Conservation (phyloP, 257 asterid species). For the Scutellaria galericulata region DNA sequence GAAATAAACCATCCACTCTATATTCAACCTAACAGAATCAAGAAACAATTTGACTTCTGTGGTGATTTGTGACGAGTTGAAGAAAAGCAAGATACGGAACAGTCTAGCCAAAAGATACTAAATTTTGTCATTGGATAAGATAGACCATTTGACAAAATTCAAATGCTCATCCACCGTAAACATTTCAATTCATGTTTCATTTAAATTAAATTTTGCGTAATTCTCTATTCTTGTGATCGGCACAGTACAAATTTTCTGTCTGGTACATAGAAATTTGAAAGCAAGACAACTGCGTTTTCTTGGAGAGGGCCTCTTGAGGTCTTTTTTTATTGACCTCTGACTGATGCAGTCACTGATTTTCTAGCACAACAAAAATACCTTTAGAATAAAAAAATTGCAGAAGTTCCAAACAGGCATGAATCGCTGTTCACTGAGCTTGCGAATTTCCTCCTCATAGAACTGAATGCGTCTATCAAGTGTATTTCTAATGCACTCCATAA, state of each 20-base stretch:
- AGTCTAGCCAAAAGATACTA: constrained; percentile 6
- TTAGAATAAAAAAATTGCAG: constrained; percentile 91
- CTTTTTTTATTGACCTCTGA: constrained; percentile 10
- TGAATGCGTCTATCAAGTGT: constrained; percentile 92
- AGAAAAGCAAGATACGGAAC: constrained; percentile 20
- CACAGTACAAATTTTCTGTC: not conserved
- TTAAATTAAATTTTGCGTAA: not conserved
- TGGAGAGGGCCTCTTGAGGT: not conserved
- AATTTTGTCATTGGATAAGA: not conserved
- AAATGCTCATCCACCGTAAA: not conserved
- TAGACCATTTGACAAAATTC: not conserved
- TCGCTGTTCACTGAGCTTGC: constrained; percentile 97
- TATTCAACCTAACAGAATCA: constrained; percentile 16
- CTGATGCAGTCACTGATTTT: not conserved
- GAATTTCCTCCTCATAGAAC: constrained; percentile 96
- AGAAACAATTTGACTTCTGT: constrained; percentile 9
- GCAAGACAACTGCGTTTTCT: constrained; percentile 2
- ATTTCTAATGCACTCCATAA: constrained; percentile 86
- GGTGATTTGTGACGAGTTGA: constrained; percentile 14
- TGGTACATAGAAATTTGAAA: not conserved
- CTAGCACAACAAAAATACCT: constrained; percentile 50
- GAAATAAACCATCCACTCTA: constrained; percentile 1
- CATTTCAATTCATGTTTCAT: constrained; percentile 13
- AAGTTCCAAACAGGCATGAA: constrained; percentile 98
- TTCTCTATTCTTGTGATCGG: not conserved